These are phyloP conservation scores for Avicennia marina DNA, from an alignment of 257 asterid species.

Conservation along the genomic window DNA sequence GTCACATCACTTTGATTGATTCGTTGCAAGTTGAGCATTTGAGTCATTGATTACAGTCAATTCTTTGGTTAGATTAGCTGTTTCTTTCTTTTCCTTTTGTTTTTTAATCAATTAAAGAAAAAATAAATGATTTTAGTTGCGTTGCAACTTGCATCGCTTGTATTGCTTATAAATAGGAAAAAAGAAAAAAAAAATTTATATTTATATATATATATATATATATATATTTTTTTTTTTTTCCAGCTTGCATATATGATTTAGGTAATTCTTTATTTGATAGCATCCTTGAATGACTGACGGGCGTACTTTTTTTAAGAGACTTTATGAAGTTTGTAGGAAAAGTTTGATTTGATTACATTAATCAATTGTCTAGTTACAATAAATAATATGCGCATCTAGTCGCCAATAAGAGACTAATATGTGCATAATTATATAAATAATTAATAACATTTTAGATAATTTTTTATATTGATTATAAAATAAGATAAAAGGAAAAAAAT, in stretches of 20 bases:
- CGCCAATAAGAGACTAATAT: neutral
- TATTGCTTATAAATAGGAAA: too few species aligned
- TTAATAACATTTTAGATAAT: too few species aligned
- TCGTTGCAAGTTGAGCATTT: slow-evolving; percentile 4
- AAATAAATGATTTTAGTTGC: neutral
- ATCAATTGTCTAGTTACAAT: neutral
- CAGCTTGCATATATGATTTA: neutral
- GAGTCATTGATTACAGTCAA: neutral
- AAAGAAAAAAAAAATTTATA: too few species aligned
- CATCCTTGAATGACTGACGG: neutral
- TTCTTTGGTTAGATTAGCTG: slow-evolving; percentile 1
- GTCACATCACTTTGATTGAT: neutral
- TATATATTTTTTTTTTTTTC: neutral
- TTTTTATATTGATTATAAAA: too few species aligned
- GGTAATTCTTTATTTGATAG: neutral
- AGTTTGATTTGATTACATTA: neutral
- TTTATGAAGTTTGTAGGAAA: neutral
- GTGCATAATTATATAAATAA: too few species aligned
- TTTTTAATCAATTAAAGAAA: too few species aligned
- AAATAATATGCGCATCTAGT: too few species aligned
- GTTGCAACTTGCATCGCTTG: neutral
- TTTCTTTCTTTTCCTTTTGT: slow-evolving; percentile 1
- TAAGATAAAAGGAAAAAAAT: too few species aligned
- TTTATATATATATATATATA: neutral
- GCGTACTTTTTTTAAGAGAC: neutral